These are phyloP conservation scores for Wickerhamiella bombiphila DNA, from an alignment of 805 yeast genomes.

Conservation along the genomic window DNA sequence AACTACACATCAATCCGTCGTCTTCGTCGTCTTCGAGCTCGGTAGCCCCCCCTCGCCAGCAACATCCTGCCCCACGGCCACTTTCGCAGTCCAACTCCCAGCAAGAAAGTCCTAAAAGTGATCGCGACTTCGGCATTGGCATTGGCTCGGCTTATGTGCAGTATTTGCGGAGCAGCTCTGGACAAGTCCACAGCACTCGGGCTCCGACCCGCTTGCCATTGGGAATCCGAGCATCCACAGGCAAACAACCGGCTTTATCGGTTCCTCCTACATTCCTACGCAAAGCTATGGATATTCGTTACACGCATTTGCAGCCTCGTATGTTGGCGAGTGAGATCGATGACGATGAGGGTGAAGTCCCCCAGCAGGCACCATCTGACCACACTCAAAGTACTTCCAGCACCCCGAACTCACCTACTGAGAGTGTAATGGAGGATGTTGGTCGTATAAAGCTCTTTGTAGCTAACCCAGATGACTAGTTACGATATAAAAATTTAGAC, in stretches of 20 bases:
- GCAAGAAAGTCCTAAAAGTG: not conserved
- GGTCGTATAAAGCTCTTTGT: conserved; percentile 25
- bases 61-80: not conserved
- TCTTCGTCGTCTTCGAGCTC: no score
- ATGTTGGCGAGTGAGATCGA: conserved; percentile 65
- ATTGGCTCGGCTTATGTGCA: conserved; percentile 22
- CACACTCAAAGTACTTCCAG: not conserved
- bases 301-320: conserved; percentile 35
- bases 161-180: conserved; percentile 18
- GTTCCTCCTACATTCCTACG: conserved; percentile 21
- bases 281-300: conserved; percentile 26
- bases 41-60: no score
- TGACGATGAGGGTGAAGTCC: conserved; percentile 32
- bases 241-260: conserved; percentile 7
- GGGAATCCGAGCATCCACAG: conserved; percentile 13
- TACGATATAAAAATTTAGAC: no score
- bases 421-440: conserved; percentile 22
- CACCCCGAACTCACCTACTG: conserved; percentile 13
- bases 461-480: conserved; percentile 25
- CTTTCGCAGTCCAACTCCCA: not conserved
- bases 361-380: not conserved
- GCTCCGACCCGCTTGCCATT: conserved; percentile 17
- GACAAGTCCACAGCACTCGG: conserved; percentile 19
- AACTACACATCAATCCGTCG: no score
- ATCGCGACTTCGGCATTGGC: conserved; percentile 18